These are phyloP conservation scores for Ascodesmis nigricans DNA, from an alignment of 495 filamentous ascomycete species.

Conservation along the genomic window DNA sequence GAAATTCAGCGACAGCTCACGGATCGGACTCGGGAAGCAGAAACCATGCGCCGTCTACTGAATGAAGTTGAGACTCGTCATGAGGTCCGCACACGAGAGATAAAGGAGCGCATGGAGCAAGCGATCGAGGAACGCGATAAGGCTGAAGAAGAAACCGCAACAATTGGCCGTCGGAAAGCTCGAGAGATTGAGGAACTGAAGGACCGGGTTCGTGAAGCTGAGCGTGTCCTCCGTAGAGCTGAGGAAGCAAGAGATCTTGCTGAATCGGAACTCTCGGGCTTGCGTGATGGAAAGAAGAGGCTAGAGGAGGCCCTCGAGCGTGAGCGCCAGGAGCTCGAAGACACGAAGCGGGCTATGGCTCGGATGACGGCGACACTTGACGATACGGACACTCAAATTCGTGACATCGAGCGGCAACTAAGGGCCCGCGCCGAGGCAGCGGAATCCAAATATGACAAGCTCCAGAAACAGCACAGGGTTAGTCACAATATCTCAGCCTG, in stretches of 20 bases:
- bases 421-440: constrained; percentile 55
- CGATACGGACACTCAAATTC: constrained; percentile 62
- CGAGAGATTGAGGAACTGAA: constrained; percentile 76
- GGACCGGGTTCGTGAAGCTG: constrained; percentile 52
- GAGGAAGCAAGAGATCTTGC: constrained; percentile 40
- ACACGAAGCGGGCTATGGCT: constrained; percentile 54
- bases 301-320: constrained; percentile 44
- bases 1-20: constrained; percentile 73
- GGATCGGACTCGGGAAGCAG: constrained; percentile 81
- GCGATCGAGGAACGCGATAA: constrained; percentile 81
- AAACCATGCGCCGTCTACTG: constrained; percentile 80
- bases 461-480: constrained; percentile 48
- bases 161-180: constrained; percentile 47
- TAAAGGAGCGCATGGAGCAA: constrained; percentile 70
- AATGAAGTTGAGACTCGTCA: constrained; percentile 68
- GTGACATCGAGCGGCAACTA: constrained; percentile 60
- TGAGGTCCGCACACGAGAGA: constrained; percentile 59
- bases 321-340: constrained; percentile 45
- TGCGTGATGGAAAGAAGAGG: constrained; percentile 39
- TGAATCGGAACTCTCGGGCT: constrained; percentile 50
- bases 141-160: constrained; percentile 72
- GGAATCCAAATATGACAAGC: constrained; percentile 51
- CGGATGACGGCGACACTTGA: constrained; percentile 63
- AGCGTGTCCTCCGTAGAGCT: constrained; percentile 47
- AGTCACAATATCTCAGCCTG: constrained; percentile 8